Evolutionary conservation across 208 protist genomes (phyloP), one percentile per base, ranked within the genome.

Genomic region (Acanthamoeba lenticulata): DNA sequence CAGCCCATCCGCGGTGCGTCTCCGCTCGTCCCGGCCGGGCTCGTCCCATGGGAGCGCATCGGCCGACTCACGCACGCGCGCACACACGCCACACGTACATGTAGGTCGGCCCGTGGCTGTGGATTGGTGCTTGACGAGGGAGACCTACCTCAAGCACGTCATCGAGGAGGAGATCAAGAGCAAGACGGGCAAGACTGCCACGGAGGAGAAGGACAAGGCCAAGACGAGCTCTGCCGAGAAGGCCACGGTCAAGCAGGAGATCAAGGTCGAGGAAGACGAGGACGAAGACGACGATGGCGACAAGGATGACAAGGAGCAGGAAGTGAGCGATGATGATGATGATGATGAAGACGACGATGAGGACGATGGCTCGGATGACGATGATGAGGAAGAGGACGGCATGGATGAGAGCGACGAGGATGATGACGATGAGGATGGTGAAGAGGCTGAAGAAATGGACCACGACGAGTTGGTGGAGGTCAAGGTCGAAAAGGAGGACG

Each of bases 131-230:
- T 17, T 88, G 79, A 27, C 79, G 11, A 88, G 47, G 44, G 47
- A 88, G 27, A 62, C 19, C 32, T 88, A 88, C 36, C 38, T 88
- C 44, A 88, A 88, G 79, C 79, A 88, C 45, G 42, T 88, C 32
- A 42, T 79, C 2, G 69, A 79, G 24, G 69, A 79, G 17, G 69
- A 79, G 69, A 29, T 47, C 69, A 79, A 79, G 69, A 7, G 34
- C 69, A 79, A 79, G 69, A 44, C 69, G 2, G 69, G 15, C 69
- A 38, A 45, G 38, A 9, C 34, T 7, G 69, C 38, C 38, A 60
- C 11, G 52, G 15, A 60, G 21, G 52, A 11, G 52, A 21, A 60
- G 52, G 34, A 1, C 17, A 44, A n/a, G 27, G 36, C 44, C 36
- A 79, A 79, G 24, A 79, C 38, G 79, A 42, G 9, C 29, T 38